phyloP scores from a whole-genome alignment of 1,139 yeast species.

The Pichia sp. region DNA sequence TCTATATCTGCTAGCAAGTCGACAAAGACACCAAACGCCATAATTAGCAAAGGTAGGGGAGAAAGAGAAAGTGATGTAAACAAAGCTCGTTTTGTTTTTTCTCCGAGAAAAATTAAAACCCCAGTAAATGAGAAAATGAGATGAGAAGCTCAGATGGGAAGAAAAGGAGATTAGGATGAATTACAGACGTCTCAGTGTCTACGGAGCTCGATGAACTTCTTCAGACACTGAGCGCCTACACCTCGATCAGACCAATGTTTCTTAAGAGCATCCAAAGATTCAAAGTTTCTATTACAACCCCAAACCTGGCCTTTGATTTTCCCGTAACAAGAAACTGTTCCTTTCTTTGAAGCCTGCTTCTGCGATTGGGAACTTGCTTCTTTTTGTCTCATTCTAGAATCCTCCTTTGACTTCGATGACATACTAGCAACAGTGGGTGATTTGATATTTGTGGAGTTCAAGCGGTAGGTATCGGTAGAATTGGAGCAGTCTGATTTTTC shows the following conservation, averaged over 20 bases:
- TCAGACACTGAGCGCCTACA: conserved; percentile 6
- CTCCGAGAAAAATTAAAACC: background rate
- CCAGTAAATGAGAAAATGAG: background rate
- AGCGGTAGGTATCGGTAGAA: too few relatives aligned
- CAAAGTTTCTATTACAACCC: conserved; percentile 9
- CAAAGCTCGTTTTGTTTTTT: background rate
- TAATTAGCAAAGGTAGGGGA: too few relatives aligned
- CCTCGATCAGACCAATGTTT: conserved; percentile 8
- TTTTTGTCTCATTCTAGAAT: too few relatives aligned
- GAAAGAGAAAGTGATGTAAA: background rate
- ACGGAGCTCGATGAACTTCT: conserved; percentile 5
- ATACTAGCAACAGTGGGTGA: too few relatives aligned
- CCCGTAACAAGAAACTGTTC: conserved; percentile 7
- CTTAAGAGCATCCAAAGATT: conserved; percentile 5
- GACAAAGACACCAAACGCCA: background rate
- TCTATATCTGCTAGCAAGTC: background rate
- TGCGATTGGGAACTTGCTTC: background rate
- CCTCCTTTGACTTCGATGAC: too few relatives aligned
- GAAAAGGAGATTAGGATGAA: too few relatives aligned
- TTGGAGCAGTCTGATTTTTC: too few relatives aligned
- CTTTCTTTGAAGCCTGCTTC: background rate
- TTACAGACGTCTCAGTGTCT: background rate
- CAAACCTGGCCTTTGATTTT: background rate
- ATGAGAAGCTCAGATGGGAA: background rate
- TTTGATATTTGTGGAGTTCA: too few relatives aligned